Evolutionary conservation across 371 early-diverging fungal species (phyloP), one percentile per base, ranked within the genome.

Genomic region (Syncephalastrum monosporum): DNA sequence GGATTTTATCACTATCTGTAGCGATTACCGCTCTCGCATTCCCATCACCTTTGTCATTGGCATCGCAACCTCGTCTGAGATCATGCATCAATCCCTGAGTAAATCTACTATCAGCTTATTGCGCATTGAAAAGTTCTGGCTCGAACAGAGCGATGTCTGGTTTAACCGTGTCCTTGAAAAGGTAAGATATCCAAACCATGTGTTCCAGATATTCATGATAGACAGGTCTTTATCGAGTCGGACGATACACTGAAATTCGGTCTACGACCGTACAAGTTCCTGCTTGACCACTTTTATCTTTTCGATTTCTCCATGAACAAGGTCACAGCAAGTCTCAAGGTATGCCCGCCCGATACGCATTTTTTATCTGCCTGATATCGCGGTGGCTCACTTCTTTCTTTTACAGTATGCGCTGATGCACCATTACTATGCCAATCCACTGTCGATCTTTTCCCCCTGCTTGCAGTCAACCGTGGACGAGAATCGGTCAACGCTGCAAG

Each of bases 1-100:
- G 50, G 87, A 91, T 59, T 80, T 94, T 51, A 76, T 93, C 53
- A 77, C 77, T 17, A 90, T 94, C 46, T 84, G 82, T 78, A 85
- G 91, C 67, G 82, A 86, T 53, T 89, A 91, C 69, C 78, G 82
- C 57, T 59, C 68, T 27, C 60, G 72, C 24, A 65, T 94, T 16
- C 95, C 95, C 5, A 83, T 95, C 57, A 83, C 91, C 1, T 72
- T 94, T n/a, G 60, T 95, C 0, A 71, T 95, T 62, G 93, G 94
- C 16, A 70, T 95, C 49, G 93, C 94, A 2, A 95, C 94, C 2
- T 89, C 91, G 3, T 80, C 83, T n/a, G 90, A 92, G 41, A 82
- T 86, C 14, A 47, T 95, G 13, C 91, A 92, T 55, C 92, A 95
- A 67, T 77, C 88, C 1, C 69, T 94, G 8, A 79, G 87, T 12